Conservation (phyloP, 345 rosid genomes). For the Arabis hirsuta region DNA sequence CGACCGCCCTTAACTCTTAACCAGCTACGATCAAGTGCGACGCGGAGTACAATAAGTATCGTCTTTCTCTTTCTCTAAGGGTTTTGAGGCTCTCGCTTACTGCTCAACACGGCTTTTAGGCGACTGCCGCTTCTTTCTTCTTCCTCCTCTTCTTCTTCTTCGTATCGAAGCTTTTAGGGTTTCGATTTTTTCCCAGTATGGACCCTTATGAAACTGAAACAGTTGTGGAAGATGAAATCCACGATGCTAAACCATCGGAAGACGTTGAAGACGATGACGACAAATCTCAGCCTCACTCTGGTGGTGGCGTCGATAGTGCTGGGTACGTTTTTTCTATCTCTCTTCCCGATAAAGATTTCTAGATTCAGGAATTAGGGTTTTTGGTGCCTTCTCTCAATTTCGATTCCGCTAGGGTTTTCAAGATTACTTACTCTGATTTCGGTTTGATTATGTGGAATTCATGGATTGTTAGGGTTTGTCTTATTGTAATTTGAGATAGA, state of each 20-base stretch:
- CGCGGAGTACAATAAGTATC: slow-evolving; percentile 27
- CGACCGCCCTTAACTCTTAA: slow-evolving; percentile 2
- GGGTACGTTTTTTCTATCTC: slow-evolving; percentile 50
- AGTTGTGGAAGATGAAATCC: slow-evolving; percentile 46
- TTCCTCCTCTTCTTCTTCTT: slow-evolving; percentile 25
- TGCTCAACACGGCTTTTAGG: slow-evolving; percentile 36
- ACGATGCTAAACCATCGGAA: slow-evolving; percentile 52
- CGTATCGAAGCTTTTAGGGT: slow-evolving; percentile 18
- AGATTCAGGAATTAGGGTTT: slow-evolving; percentile 27
- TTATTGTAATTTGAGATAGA: slow-evolving; percentile 14
- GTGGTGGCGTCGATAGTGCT: slow-evolving; percentile 77
- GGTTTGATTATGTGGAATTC: background rate
- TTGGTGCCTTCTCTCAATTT: background rate
- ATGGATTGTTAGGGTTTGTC: background rate
- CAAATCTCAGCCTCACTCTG: slow-evolving; percentile 60
- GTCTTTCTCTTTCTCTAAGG: slow-evolving; percentile 23
- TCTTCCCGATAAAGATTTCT: slow-evolving; percentile 28
- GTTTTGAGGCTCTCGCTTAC: slow-evolving; percentile 45
- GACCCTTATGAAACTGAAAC: slow-evolving; percentile 56
- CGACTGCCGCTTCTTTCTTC: slow-evolving; percentile 20
- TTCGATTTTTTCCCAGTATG: slow-evolving; percentile 43
- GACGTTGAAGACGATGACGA: slow-evolving; percentile 50
- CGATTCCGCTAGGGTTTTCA: slow-evolving; percentile 17
- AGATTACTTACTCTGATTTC: background rate
- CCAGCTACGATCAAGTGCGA: slow-evolving; percentile 21